phyloP scores from a whole-genome alignment of 371 early-diverging fungal genomes.

The Rhizopus stolonifer region DNA sequence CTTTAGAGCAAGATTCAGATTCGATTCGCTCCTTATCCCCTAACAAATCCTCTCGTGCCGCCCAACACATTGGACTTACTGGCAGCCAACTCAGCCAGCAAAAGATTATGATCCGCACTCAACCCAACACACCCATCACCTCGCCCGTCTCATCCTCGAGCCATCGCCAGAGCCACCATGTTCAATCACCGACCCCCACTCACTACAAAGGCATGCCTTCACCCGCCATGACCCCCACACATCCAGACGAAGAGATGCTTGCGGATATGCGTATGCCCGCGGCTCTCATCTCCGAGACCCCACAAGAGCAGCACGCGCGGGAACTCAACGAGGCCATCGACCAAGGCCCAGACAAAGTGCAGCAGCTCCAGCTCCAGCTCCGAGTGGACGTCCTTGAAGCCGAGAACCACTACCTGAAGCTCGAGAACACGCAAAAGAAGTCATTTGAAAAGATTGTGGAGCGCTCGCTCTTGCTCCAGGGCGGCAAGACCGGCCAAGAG shows the following conservation, averaged over 20 bases:
- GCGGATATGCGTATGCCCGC: constrained; percentile 41
- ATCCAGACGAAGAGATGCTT: constrained; percentile 28
- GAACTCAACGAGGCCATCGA: constrained; percentile 39
- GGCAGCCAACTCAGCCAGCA: constrained; percentile 1
- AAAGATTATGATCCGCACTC: constrained; percentile 15
- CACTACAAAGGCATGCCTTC: constrained; percentile 34
- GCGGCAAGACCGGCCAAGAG: constrained; percentile 12
- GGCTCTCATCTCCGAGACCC: constrained; percentile 12
- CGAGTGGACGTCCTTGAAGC: constrained; percentile 55
- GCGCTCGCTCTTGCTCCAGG: constrained; percentile 32
- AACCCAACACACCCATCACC: constrained; percentile 18
- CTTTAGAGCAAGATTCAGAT: constrained; percentile 33
- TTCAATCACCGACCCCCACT: constrained; percentile 18
- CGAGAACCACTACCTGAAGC: constrained; percentile 50
- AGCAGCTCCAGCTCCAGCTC: constrained; percentile 50
- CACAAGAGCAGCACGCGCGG: constrained; percentile 36
- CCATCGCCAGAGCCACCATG: constrained; percentile 9
- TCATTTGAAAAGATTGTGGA: constrained; percentile 37
- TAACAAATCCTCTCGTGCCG: not conserved
- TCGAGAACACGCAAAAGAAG: constrained; percentile 50
- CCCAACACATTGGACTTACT: not conserved
- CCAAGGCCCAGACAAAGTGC: constrained; percentile 45
- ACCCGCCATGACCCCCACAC: constrained; percentile 39
- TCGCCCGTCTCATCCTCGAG: constrained; percentile 13
- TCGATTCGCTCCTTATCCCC: constrained; percentile 36